Evolutionary conservation across 2,329 filamentous ascomycete species (phyloP), one percentile per base, ranked within the genome.

Genomic region (Neonectria coccinea): DNA sequence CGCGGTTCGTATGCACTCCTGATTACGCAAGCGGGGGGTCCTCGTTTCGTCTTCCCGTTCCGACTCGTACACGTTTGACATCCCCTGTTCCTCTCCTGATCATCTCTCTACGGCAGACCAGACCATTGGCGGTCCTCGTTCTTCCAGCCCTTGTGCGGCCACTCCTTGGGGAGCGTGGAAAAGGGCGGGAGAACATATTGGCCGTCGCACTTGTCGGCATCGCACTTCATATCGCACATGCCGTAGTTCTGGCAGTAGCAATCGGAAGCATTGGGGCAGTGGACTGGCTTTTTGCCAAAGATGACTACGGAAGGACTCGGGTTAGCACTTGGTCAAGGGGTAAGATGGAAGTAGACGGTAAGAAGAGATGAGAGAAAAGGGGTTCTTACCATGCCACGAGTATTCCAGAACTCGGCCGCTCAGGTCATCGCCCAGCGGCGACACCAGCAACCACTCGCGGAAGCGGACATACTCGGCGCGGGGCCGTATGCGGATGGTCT

Each of bases 221-320:
- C 75, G 71, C 81, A 83, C 12, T 78, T 69, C 41, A 82, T 59
- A 54, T 79, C 73, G 75, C 90, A 92, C 27, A 89, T 70, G 0
- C 89, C 89, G 70, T 89, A 92, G 16, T 88, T 83, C 44, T 89
- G 86, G 77, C 90, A 92, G 75, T 91, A 91, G 74, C 89, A 92
- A 9, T 86, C 84, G 50, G 81, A 77, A 1, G 87, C 87, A 18
- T 80, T 79, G 0, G 90, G 90, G 68, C 89, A 92, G 69, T 89
- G 83, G 1, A 90, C 82, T 7, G 83, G 74, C 25, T 83, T 77
- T 67, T 86, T 85, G 57, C 86, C 86, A 69, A 89, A 89, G 11
- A 89, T 86, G 66, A 89, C 85, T 87, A 11, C 8, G 8, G 53
- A 12, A 52, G 14, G 22, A n/a, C 5, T 20, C 31, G 18, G 9